Base-by-base conservation (phyloP, 305 asterid species). In the Solanum aculeatissimum region DNA sequence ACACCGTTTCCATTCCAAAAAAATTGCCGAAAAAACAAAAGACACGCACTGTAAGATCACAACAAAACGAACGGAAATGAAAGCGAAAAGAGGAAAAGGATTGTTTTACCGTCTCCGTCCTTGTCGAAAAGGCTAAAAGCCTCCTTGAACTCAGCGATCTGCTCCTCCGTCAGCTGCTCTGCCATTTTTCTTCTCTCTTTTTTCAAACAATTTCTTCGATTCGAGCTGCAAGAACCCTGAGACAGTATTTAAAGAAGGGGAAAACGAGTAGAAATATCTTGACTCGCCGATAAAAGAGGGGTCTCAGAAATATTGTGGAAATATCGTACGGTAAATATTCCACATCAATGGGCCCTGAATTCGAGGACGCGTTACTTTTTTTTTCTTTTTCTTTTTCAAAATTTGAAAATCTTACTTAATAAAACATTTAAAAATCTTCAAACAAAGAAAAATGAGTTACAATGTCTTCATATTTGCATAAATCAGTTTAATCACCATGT, bases 101-200 rank as follows among this genome's bases (percentile, higher is more conserved):
- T 18, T 13, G 4, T 19, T 21, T 86, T 90, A 89, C 93, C 95
- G 62, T 92, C 93, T 77, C 95, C 95, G 62, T 92, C 92, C 92
- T 92, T 92, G 79, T 92, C 95, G 83, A 92, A 92, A 32, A 92
- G 92, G 85, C 91, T 91, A 89, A 92, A 92, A 25, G 93, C 93
- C 70, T 92, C 93, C 92, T 92, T 92, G 84, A 92, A 91, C 93
- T 91, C 93, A 7, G 91, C 90, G 88, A 92, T 92, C 91, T 91
- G 93, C 85, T 89, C 93, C 86, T 91, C 92, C 12, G 90, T 92
- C 88, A 92, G 88, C 75, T 89, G 92, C 65, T 91, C 92, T 3
- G 92, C 95, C 95, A 92, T 92, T 87, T 68, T 16, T 54, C 66
- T n/a, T n/a, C 32, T 23, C 42, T 7, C 5, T 43, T 9, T n/a